phyloP scores from a whole-genome alignment of 169 alveolate species.

The Amoebophrya sp. region DNA sequence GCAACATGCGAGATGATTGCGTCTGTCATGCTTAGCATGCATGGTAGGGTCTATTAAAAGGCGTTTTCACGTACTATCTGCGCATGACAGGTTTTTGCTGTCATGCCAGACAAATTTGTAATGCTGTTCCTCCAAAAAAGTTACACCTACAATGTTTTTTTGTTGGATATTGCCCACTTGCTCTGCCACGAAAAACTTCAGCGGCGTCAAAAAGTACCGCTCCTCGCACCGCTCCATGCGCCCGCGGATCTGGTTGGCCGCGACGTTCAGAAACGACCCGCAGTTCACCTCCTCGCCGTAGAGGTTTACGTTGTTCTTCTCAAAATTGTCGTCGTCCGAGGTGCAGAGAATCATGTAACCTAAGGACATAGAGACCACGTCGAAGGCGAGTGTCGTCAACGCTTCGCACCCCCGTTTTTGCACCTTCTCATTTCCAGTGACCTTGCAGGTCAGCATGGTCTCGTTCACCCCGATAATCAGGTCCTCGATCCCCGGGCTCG shows the following conservation, averaged over 20 bases:
- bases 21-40: too few species aligned
- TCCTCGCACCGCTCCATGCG: neutral
- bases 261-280: neutral
- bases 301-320: neutral
- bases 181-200: neutral
- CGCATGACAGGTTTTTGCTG: too few species aligned
- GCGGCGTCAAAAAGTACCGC: neutral
- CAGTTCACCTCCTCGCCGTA: neutral
- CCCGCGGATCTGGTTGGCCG: neutral
- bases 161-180: neutral
- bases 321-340: neutral
- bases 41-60: too few species aligned
- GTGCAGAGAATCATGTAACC: neutral
- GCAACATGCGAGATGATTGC: too few species aligned
- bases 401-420: conserved; percentile 14
- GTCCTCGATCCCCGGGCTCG: neutral
- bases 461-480: conserved; percentile 5
- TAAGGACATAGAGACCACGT: neutral
- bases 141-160: neutral
- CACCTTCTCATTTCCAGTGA: neutral
- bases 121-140: too few species aligned
- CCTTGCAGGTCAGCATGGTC: conserved; percentile 18
- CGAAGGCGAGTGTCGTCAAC: neutral
- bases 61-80: too few species aligned
- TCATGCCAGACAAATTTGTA: too few species aligned